Evolutionary conservation across 2,329 filamentous ascomycete species (phyloP), one percentile per base, ranked within the genome.

Genomic region (Helotiales sp.): DNA sequence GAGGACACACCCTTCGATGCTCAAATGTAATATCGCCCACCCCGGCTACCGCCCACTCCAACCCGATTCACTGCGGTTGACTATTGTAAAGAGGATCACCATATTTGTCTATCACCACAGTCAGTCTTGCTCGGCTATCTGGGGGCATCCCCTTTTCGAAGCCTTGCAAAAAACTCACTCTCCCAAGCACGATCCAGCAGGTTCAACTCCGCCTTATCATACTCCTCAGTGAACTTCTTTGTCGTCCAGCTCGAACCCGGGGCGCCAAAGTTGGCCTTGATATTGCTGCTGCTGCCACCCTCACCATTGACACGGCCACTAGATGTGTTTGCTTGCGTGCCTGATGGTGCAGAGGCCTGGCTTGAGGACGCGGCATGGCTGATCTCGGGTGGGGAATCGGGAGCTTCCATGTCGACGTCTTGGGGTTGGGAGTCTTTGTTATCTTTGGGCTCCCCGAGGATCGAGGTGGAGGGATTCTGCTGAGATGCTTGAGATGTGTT

Each of bases 191-290:
- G 81, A 74, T 89, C 85, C 58, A 86, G 73, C 55, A 89, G 71
- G 69, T 73, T 74, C 30, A 83, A 82, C 79, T 81, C 80, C 20
- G 82, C 83, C 28, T 84, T 69, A 50, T 82, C 78, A 70, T 81
- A 84, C 63, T 89, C 87, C 67, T 88, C 86, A 68, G 82, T 76
- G 5, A 85, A 83, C 73, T 86, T 87, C 76, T 84, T 86, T 69
- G 81, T 86, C 71, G 80, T 81, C 85, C 85, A 89, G 8, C 78
- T 78, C 54, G 81, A 82, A 2, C 85, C 83, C 7, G 84, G 84
- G 67, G 79, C 77, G 40, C 79, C 65, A 72, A 72, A 70, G 73
- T 75, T 72, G 45, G 66, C 57, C 63, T 75, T 75, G 8, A 47
- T 54, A 26, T 34, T 60, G 49, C 30, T 63, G 22, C 68, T 60